These are phyloP conservation scores for Stagonosporopsis chrysanthemi DNA, from an alignment of 2,329 filamentous ascomycete species.

Conservation along the genomic window DNA sequence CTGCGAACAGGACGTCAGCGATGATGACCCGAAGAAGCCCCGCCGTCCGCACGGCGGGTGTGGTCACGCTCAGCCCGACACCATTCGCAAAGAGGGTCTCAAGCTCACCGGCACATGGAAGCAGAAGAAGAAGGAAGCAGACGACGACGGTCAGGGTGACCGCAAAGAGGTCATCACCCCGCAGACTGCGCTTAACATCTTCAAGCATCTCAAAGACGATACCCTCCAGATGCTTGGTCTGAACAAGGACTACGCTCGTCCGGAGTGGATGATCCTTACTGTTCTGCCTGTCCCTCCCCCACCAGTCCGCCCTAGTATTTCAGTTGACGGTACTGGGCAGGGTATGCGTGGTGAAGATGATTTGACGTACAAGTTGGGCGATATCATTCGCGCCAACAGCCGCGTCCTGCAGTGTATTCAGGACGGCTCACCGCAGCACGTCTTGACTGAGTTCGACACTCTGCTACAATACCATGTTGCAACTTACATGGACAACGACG, in stretches of 20 bases:
- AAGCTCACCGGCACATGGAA: constrained; percentile 81
- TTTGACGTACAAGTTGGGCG: constrained; percentile 97
- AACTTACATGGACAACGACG: constrained; percentile 99
- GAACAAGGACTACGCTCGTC: constrained; percentile 92
- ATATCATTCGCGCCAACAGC: constrained; percentile 97
- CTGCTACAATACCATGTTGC: constrained; percentile 97
- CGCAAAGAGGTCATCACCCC: constrained; percentile 86
- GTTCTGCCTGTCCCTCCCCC: constrained; percentile 95
- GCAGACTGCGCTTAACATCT: constrained; percentile 82
- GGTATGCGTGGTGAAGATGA: constrained; percentile 97
- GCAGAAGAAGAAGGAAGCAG: constrained; percentile 70
- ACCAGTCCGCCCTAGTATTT: constrained; percentile 94
- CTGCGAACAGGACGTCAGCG: constrained; percentile 80
- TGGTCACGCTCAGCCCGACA: constrained; percentile 84
- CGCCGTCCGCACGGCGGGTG: constrained; percentile 80
- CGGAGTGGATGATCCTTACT: constrained; percentile 98
- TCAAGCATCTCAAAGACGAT: constrained; percentile 81
- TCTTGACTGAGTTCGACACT: constrained; percentile 88
- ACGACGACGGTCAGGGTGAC: constrained; percentile 69
- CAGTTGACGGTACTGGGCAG: constrained; percentile 91
- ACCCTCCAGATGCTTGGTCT: constrained; percentile 88
- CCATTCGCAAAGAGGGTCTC: constrained; percentile 83
- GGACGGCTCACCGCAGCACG: constrained; percentile 90
- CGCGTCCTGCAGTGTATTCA: constrained; percentile 91
- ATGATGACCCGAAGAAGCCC: constrained; percentile 62